These are phyloP conservation scores for Verbascum thapsus DNA, from an alignment of 257 asterid species.

Conservation along the genomic window DNA sequence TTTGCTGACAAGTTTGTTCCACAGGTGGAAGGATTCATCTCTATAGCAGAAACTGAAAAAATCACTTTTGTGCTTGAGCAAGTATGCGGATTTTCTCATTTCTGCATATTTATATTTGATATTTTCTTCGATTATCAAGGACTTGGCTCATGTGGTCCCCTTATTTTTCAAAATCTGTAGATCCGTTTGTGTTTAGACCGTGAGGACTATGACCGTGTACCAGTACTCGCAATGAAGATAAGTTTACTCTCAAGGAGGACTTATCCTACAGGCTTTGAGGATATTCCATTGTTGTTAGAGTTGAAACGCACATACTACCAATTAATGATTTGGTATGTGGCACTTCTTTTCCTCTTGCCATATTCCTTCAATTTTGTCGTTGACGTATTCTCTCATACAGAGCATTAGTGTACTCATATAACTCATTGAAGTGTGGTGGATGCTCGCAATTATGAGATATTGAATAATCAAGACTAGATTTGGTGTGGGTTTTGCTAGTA, in stretches of 20 bases:
- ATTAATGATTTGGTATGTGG: slow-evolving; percentile 37
- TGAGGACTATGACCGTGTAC: slow-evolving; percentile 93
- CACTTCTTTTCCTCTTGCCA: slow-evolving; percentile 7
- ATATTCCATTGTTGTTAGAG: slow-evolving; percentile 60
- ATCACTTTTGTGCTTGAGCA: slow-evolving; percentile 95
- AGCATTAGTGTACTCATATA: slow-evolving; percentile 1
- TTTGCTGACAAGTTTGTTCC: slow-evolving; percentile 23
- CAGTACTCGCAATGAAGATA: slow-evolving; percentile 90
- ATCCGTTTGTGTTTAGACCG: slow-evolving; percentile 94
- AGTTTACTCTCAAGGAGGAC: no score
- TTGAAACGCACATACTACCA: slow-evolving; percentile 37
- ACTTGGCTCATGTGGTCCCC: slow-evolving; percentile 13
- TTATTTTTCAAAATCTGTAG: slow-evolving; percentile 44
- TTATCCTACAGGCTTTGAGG: slow-evolving; percentile 95
- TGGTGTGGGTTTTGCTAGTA: neutral
- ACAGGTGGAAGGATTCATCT: slow-evolving; percentile 96
- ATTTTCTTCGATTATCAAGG: neutral
- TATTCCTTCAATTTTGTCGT: neutral
- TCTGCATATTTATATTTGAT: neutral
- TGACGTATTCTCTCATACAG: slow-evolving; percentile 1
- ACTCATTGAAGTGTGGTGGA: neutral
- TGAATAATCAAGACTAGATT: neutral
- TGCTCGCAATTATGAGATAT: neutral
- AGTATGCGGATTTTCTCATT: slow-evolving; percentile 44
- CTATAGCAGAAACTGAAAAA: slow-evolving; percentile 98